Evolutionary conservation across 805 yeast species (phyloP), one percentile per base, ranked within the genome.

Genomic region (Ogataea glucozyma): DNA sequence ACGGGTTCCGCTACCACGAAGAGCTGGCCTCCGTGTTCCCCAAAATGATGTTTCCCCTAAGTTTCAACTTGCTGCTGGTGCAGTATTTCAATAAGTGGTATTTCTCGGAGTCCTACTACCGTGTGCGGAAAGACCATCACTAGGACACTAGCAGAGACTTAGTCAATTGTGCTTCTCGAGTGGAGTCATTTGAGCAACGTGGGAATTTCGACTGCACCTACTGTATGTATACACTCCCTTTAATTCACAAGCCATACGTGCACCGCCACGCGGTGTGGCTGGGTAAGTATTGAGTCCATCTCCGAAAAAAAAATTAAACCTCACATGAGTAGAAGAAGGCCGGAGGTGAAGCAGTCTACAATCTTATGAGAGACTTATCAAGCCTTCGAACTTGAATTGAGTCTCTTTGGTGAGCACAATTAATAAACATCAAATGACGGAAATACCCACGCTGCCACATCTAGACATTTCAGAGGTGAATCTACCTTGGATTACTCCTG

Each of bases 401-500:
- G n/a, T 22, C 26, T 22, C 26, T 8, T 22, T 8, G 10, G 11
- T 8, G 26, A 22, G 26, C 10, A 22, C 26, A 22, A 22, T 11
- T 7, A 7, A 8, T 7, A 11, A 22, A 9, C 12, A 4, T 16
- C 9, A 24, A 12, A 31, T 31, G 34, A 17, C 12, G 12, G 24
- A 31, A 4, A 4, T 12, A 4, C 27, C 36, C 36, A 4, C 26
- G 3, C n/a, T 34, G 16, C 39, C 43, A 4, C 31, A 17, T 8
- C 14, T 46, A 19, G 40, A 42, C 16, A 6, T 46, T 20, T 17
- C 22, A n/a, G 8, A 31, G 11, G 22, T n/a, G 14, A 26, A 26
- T 3, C 32, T 39, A 8, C 34, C 37, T 12, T 63, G 68, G 68
- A 13, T 19, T 0, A 53, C 46, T 4, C 81, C 82, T 0, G 58